These are phyloP conservation scores for Tulasnella sp. DNA, from an alignment of 768 basidiomycete genomes.

Conservation along the genomic window DNA sequence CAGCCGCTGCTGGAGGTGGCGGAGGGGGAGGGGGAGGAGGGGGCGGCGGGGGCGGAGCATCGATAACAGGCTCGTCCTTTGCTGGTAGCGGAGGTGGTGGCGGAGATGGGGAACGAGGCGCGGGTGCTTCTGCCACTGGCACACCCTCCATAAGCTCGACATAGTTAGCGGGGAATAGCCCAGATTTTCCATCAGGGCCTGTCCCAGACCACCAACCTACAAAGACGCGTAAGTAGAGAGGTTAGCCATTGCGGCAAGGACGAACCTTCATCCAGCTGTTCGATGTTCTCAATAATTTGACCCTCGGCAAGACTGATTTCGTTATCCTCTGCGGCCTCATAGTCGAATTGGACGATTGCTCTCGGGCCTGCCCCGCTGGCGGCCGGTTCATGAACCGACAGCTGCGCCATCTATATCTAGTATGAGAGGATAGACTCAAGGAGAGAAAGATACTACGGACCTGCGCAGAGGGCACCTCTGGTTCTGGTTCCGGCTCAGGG, in stretches of 20 bases:
- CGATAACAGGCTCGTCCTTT: constrained; percentile 29
- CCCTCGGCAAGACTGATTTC: constrained; percentile 73
- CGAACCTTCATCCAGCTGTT: constrained; percentile 62
- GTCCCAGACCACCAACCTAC: constrained; percentile 79
- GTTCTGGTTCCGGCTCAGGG: constrained; percentile 22
- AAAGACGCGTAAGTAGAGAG: not conserved
- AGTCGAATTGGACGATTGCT: constrained; percentile 70
- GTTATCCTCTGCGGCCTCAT: constrained; percentile 75
- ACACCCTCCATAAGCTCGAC: constrained; percentile 50
- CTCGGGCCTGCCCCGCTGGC: constrained; percentile 34
- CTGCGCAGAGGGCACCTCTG: constrained; percentile 5
- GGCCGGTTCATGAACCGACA: not conserved
- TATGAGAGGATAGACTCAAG: not conserved
- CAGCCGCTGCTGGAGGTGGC: constrained; percentile 31
- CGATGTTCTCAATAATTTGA: constrained; percentile 68
- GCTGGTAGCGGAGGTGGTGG: constrained; percentile 22
- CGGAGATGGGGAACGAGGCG: constrained; percentile 35
- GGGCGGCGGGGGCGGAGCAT: constrained; percentile 32
- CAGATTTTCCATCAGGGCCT: constrained; percentile 55
- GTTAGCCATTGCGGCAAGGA: not conserved
- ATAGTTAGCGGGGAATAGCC: constrained; percentile 50
- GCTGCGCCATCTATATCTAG: constrained; percentile 1
- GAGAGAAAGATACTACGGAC: not conserved
- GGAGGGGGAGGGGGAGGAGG: constrained; percentile 24
- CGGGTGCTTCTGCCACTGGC: constrained; percentile 5